phyloP scores from a whole-genome alignment of 2,329 filamentous ascomycete genomes.

The Trichoderma harzianum region DNA sequence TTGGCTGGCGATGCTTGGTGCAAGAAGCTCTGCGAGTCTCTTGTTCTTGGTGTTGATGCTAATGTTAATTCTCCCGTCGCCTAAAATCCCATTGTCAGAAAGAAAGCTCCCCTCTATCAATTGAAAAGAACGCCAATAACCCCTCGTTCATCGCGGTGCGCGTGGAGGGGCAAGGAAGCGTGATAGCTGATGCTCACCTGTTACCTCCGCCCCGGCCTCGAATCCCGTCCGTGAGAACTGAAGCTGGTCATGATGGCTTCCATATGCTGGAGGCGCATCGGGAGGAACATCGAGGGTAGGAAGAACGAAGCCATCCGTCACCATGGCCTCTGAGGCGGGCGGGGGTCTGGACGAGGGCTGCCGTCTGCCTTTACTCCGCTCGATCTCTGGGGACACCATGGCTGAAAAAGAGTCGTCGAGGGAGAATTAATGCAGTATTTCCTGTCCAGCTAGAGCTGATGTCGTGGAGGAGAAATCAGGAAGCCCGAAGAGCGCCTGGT shows the following conservation, averaged over 20 bases:
- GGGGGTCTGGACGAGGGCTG: constrained; percentile 1
- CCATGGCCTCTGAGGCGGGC: constrained; percentile 27
- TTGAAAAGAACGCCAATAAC: not conserved
- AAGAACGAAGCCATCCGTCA: constrained; percentile 40
- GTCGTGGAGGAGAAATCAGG: not conserved
- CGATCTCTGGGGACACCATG: constrained; percentile 30
- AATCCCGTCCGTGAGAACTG: constrained; percentile 61
- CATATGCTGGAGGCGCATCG: constrained; percentile 56
- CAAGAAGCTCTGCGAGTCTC: constrained; percentile 63
- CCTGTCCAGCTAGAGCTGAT: not conserved
- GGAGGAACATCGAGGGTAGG: constrained; percentile 40
- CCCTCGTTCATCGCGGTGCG: not conserved
- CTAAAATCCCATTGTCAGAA: constrained; percentile 35
- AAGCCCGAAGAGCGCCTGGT: not conserved
- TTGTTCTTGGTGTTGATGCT: constrained; percentile 69
- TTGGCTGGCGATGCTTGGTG: constrained; percentile 59
- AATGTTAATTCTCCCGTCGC: constrained; percentile 76
- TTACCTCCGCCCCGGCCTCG: constrained; percentile 58
- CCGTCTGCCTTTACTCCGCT: constrained; percentile 23
- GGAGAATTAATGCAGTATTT: not conserved
- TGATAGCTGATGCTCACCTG: constrained; percentile 37
- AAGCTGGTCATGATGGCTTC: constrained; percentile 53
- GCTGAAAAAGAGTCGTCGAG: not conserved
- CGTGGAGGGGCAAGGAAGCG: not conserved
- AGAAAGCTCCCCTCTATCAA: not conserved